Base-by-base conservation (phyloP, 352 stramenopile species). In the Phytopythium sindhum region DNA sequence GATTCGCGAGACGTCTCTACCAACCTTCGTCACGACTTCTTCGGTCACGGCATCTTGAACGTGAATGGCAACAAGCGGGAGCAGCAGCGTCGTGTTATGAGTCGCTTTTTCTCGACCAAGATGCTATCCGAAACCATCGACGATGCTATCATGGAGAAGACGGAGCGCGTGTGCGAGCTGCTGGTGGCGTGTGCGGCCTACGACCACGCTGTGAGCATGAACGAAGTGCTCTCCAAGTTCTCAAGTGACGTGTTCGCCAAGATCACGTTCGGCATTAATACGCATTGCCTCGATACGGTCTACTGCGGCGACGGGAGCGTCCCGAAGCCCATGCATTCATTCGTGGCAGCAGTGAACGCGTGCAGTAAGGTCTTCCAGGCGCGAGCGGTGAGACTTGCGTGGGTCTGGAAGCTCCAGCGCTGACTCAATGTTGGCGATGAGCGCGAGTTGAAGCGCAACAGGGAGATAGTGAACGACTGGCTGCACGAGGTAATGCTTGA, bases 221-320 rank as follows among this genome's bases (percentile, higher is more conserved):
- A 75, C 12, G 66, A 55, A 37, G 14, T 79, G 61, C 50, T 71
- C 1, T 19, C 47, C 37, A 66, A 68, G 47, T 60, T 76, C 21
- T 64, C 69, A 24, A 71, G 66, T 23, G 66, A 91, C 57, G 72
- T 86, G 28, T 92, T 94, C 67, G 78, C 80, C 6, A 66, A 85
- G 24, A 84, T 94, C 44, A 82, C 67, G 26, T 93, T 94, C 57
- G 84, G 82, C 23, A 66, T 89, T 35, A 68, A 89, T 39, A 58
- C 85, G 8, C 48, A 75, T 26, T 67, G 68, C 24, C 68, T 78
- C n/a, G 19, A 57, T 60, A 15, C 66, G 61, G 12, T 62, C 75
- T n/a, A 33, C 66, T 81, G 31, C 44, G 52, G 63, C 48, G 67
- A 75, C 54, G 74, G 4, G 31, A 63, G 70, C n/a, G 72, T 74